Evolutionary conservation across 1,284 basidiomycete species (phyloP), one percentile per base, ranked within the genome.

Genomic region (Cystobasidiaceae sp.): DNA sequence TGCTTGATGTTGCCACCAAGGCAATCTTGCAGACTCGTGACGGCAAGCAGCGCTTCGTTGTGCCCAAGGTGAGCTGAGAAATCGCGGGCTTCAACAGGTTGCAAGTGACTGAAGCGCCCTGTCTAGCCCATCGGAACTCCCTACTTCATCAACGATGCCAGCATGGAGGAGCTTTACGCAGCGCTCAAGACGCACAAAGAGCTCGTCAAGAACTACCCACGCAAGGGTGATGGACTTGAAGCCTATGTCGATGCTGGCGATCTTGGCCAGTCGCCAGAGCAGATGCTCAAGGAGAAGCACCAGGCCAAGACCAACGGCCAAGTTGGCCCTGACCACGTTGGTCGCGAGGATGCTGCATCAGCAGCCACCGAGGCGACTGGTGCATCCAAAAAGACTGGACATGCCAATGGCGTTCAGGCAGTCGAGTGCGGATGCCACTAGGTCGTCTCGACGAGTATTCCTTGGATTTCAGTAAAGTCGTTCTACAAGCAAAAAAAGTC

Each of bases 11-110:
- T 33, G 76, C 74, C 48, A 77, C 77, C 51, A 75, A 76, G 65
- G 78, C 78, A n/a, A 80, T 80, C 75, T 74, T 75, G 71, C 78
- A 79, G 71, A 79, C 78, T 15, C 77, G 79, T 68, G 78, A 79
- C 68, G 77, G 78, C 69, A 77, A 77, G 70, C 79, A 79, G 72
- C 73, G 79, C 64, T 79, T 80, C 23, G 54, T 56, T 21, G n/a
- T n/a, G n/a, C n/a, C n/a, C n/a, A 74, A 77, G n/a, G n/a, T n/a
- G n/a, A n/a, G n/a, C n/a, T n/a, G n/a, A n/a, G n/a, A n/a, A n/a
- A n/a, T n/a, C n/a, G n/a, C n/a, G n/a, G n/a, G n/a, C n/a, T n/a
- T n/a, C n/a, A n/a, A n/a, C n/a, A n/a, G n/a, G n/a, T n/a, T n/a
- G n/a, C n/a, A n/a, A n/a, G n/a, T n/a, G n/a, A n/a, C n/a, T n/a